phyloP scores from a whole-genome alignment of 192 early-diverging fungal genomes.

The Powellomyces hirtus region DNA sequence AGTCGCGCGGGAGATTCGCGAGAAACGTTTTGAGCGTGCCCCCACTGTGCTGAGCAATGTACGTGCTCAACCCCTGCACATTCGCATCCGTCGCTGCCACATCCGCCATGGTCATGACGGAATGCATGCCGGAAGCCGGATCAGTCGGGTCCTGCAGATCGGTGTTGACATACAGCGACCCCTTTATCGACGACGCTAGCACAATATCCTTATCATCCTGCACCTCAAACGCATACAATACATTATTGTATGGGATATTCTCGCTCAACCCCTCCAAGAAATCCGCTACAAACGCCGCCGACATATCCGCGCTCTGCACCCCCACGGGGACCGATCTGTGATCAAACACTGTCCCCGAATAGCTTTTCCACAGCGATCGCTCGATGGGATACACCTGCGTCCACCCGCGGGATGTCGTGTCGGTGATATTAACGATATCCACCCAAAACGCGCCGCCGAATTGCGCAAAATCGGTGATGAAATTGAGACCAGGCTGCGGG shows the following conservation, averaged over 20 bases:
- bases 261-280: not conserved
- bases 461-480: too few species aligned
- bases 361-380: conserved; percentile 16
- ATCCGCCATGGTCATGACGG: not conserved
- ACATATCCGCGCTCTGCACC: not conserved
- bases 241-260: not conserved
- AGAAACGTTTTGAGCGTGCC: not conserved
- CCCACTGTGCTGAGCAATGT: not conserved
- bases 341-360: not conserved
- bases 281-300: not conserved
- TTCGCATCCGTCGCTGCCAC: not conserved
- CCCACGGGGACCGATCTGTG: not conserved
- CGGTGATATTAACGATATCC: too few species aligned
- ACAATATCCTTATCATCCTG: not conserved
- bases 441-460: too few species aligned
- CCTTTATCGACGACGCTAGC: not conserved
- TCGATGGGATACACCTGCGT: too few species aligned
- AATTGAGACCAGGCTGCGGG: too few species aligned
- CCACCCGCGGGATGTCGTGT: too few species aligned
- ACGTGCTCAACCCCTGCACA: not conserved
- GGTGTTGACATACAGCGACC: not conserved
- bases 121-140: not conserved
- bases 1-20: not conserved
- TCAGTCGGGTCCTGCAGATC: too few species aligned
- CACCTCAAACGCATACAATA: conserved; percentile 10